Evolutionary conservation across 805 yeast species (phyloP).

Genomic region (Brettanomyces naardenensis): DNA sequence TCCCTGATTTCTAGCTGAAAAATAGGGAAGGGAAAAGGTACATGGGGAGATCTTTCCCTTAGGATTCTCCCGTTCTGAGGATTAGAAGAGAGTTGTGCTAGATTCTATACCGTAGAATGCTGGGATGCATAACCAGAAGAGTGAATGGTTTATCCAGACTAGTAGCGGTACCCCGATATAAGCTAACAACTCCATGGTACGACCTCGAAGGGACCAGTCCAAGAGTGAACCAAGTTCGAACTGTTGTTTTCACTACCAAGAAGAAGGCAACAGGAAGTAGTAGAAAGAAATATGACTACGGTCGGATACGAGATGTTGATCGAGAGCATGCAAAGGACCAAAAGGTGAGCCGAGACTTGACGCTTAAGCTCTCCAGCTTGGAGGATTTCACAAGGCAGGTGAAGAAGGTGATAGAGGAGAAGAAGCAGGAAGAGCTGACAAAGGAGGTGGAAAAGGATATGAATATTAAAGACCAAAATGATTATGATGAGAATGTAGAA

Average conservation of each 20-base stretch:
- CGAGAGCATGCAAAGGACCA: constrained; percentile 1
- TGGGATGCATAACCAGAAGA: too few species aligned
- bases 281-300: constrained; percentile 13
- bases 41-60: too few species aligned
- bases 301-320: not conserved
- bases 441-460: constrained; percentile 14
- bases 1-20: too few species aligned
- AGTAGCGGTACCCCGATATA: too few species aligned
- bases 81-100: too few species aligned
- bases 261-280: not conserved
- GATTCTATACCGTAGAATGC: too few species aligned
- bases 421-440: constrained; percentile 6
- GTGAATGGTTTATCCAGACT: too few species aligned
- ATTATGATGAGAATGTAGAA: constrained; percentile 12
- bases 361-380: constrained; percentile 22
- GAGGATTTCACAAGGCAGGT: constrained; percentile 22
- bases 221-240: not conserved
- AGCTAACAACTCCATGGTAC: too few species aligned
- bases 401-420: constrained; percentile 9
- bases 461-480: constrained; percentile 11
- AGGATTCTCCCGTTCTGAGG: too few species aligned
- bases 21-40: too few species aligned
- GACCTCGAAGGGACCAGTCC: too few species aligned
- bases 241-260: constrained; percentile 1
- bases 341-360: constrained; percentile 10